phyloP scores from a whole-genome alignment of 2,329 filamentous ascomycete species.

The Dendryphion nanum region DNA sequence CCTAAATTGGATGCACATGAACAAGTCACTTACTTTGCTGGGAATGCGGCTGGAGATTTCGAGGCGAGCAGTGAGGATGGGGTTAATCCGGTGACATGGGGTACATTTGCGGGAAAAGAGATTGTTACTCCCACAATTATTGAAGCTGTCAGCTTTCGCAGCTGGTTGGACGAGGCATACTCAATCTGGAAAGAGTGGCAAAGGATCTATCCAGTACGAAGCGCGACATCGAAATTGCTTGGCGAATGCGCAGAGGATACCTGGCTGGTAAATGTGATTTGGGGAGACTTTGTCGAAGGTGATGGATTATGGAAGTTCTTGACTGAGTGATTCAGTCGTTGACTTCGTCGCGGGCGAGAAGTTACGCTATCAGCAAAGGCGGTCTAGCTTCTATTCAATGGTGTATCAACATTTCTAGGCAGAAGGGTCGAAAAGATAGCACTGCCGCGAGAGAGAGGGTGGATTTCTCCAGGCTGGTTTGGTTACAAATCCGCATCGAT shows the following conservation, averaged over 20 bases:
- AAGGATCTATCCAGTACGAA: slow-evolving; percentile 75
- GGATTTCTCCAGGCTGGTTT: too few relatives aligned
- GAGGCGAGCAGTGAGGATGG: slow-evolving; percentile 62
- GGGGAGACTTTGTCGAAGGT: slow-evolving; percentile 71
- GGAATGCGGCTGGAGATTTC: slow-evolving; percentile 76
- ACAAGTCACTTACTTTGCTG: slow-evolving; percentile 82
- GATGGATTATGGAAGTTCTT: slow-evolving; percentile 73
- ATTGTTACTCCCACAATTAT: slow-evolving; percentile 97
- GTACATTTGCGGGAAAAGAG: slow-evolving; percentile 91
- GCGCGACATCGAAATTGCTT: slow-evolving; percentile 69
- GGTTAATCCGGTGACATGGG: slow-evolving; percentile 96
- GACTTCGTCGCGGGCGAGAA: too few relatives aligned
- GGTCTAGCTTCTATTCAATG: too few relatives aligned
- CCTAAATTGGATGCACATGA: slow-evolving; percentile 65
- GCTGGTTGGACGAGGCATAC: slow-evolving; percentile 95
- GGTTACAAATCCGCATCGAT: too few relatives aligned
- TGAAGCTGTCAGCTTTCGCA: slow-evolving; percentile 88
- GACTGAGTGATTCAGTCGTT: too few relatives aligned
- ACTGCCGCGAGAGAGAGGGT: too few relatives aligned
- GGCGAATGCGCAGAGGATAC: slow-evolving; percentile 65
- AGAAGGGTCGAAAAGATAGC: too few relatives aligned
- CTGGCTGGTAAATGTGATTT: slow-evolving; percentile 90
- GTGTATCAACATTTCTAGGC: too few relatives aligned
- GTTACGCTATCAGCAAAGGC: too few relatives aligned
- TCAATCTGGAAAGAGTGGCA: slow-evolving; percentile 95